Base-by-base conservation (phyloP, 495 filamentous ascomycete genomes). In the Glarea lozoyensis region DNA sequence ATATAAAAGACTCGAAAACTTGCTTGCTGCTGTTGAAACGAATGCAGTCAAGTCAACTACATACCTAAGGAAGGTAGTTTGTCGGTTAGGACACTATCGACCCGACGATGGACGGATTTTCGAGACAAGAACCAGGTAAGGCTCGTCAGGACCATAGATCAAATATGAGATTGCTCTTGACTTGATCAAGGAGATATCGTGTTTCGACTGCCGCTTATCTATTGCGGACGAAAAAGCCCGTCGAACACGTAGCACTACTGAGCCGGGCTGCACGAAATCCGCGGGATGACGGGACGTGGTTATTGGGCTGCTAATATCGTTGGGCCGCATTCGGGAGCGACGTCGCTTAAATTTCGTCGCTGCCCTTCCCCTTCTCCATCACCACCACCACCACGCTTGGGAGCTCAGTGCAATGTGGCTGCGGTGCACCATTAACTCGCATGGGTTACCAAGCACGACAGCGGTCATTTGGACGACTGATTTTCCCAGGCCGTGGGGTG, bases 391-490 rank as follows among this genome's bases (percentile, higher is more conserved):
- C 12, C 4, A 16, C 31, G n/a, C 31, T 34, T 48, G 43, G 59
- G 63, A 60, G 64, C 61, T 57, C 55, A 51, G 44, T 60, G 63
- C 66, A 64, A 72, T 69, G 69, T 75, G 69, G 69, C 67, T 62
- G 67, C 61, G 68, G 57, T 68, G 47, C 59, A 55, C 39, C 51
- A 48, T 25, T 35, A 43, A 57, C 56, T 48, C 46, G 66, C 64
- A 65, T 63, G 65, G 54, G 54, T 34, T 40, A 51, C 42, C 27
- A 39, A 52, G 62, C 62, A 62, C 56, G 59, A 64, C 59, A 59
- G 54, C 61, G 58, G 62, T 66, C 62, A 63, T 55, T 62, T 58
- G 58, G 56, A 59, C 63, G 49, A 56, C 49, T 58, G 58, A 57
- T 55, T 56, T 55, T 54, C 40, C 55, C 40, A 25, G 21, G 15